A percentile compares a stretch with the other conserved stretches of the same genome.
These are phyloP conservation scores for Laburnicola sp. DNA, from an alignment of 2,329 filamentous ascomycete genomes.

Conservation along the genomic window DNA sequence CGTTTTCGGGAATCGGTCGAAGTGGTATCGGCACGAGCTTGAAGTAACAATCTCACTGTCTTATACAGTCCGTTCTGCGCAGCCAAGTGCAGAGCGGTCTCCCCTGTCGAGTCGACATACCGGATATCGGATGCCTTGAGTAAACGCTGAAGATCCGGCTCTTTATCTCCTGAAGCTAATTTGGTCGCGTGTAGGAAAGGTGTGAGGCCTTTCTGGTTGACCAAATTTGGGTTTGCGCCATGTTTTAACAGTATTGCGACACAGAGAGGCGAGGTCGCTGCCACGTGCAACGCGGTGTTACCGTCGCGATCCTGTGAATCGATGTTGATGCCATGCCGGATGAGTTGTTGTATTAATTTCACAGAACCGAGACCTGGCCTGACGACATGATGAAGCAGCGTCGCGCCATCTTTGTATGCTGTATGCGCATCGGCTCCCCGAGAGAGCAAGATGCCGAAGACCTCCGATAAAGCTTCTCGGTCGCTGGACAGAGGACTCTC, in stretches of 20 bases:
- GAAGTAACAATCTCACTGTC: constrained; percentile 26
- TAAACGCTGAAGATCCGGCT: constrained; percentile 30
- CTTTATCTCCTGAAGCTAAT: constrained; percentile 15
- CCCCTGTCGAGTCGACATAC: constrained; percentile 16
- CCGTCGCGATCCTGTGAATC: constrained; percentile 29
- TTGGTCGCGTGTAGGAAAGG: constrained; percentile 26
- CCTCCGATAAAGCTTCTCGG: constrained; percentile 23
- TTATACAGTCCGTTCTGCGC: constrained; percentile 30
- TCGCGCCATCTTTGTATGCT: constrained; percentile 33
- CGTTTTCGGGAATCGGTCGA: constrained; percentile 26
- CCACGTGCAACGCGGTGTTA: constrained; percentile 34
- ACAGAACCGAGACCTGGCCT: constrained; percentile 17
- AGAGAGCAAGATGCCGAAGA: constrained; percentile 31
- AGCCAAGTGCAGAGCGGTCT: constrained; percentile 35
- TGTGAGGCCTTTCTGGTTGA: constrained; percentile 26
- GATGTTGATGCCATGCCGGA: constrained; percentile 27
- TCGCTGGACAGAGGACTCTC: constrained; percentile 30
- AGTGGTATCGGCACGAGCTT: constrained; percentile 27
- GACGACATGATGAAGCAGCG: constrained; percentile 35
- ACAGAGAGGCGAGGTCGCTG: constrained; percentile 26
- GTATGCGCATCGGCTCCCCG: constrained; percentile 27
- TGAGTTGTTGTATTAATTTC: constrained; percentile 26
- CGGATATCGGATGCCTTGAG: constrained; percentile 30
- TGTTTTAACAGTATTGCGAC: constrained; percentile 30
- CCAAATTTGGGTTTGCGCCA: constrained; percentile 21